phyloP scores from a whole-genome alignment of 768 basidiomycete genomes.

The Tricholoma sp. region DNA sequence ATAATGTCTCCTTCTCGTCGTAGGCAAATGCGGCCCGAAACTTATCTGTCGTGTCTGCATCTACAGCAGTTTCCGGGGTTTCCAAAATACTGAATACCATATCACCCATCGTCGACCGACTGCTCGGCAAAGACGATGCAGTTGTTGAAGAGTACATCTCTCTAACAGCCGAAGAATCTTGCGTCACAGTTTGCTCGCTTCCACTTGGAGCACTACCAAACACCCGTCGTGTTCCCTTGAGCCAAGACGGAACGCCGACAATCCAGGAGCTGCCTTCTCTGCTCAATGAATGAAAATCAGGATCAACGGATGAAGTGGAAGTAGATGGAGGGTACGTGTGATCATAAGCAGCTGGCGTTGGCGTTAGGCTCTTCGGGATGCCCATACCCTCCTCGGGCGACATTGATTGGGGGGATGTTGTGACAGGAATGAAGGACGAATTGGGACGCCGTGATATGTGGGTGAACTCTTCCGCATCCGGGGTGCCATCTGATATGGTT shows the following conservation, averaged over 20 bases:
- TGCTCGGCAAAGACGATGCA: constrained; percentile 25
- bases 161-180: constrained; percentile 37
- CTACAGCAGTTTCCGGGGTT: constrained; percentile 55
- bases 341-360: constrained; percentile 26
- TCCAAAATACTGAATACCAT: constrained; percentile 82
- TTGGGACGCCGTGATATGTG: constrained; percentile 57
- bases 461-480: constrained; percentile 60
- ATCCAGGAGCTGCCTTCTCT: constrained; percentile 54
- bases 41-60: constrained; percentile 64
- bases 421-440: constrained; percentile 58
- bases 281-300: constrained; percentile 44
- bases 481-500: constrained; percentile 25
- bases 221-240: constrained; percentile 45
- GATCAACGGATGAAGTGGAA: constrained; percentile 40
- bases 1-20: constrained; percentile 77
- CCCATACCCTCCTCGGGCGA: constrained; percentile 3
- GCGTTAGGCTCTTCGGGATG: constrained; percentile 15
- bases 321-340: constrained; percentile 83
- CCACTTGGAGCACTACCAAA: constrained; percentile 27
- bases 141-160: constrained; percentile 54
- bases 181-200: constrained; percentile 21
- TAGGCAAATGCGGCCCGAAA: constrained; percentile 82
- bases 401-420: constrained; percentile 34
- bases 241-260: constrained; percentile 69
- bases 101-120: constrained; percentile 43